A percentile compares a stretch with the other conserved stretches of the same genome.
Evolutionary conservation across 1,284 basidiomycete species (phyloP).

Genomic region (Marasmius oreades): DNA sequence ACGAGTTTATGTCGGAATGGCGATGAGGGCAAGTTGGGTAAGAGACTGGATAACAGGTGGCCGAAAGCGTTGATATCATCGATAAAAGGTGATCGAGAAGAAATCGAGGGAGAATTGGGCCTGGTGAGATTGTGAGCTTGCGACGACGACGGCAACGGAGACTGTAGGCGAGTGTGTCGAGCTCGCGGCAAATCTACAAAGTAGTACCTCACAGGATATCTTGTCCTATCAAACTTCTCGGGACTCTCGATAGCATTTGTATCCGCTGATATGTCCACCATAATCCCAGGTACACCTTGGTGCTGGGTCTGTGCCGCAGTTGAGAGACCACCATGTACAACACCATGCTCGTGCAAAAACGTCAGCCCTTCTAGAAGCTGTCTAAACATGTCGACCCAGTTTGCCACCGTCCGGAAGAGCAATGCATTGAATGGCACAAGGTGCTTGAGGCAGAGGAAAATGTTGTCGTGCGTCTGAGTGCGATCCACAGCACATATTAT

Average conservation of each 20-base stretch:
- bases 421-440: constrained; percentile 40
- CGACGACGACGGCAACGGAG: constrained; percentile 16
- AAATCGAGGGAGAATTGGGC: not conserved
- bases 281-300: constrained; percentile 23
- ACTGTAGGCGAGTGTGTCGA: not conserved
- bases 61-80: not conserved
- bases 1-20: not conserved
- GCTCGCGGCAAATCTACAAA: constrained; percentile 39
- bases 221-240: constrained; percentile 33
- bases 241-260: constrained; percentile 7
- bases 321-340: constrained; percentile 25
- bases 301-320: not conserved
- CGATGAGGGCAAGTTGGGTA: not conserved
- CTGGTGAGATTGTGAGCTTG: not conserved
- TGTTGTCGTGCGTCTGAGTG: constrained; percentile 18
- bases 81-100: not conserved
- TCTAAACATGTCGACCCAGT: constrained; percentile 47
- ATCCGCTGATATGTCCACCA: constrained; percentile 40
- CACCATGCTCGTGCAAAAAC: constrained; percentile 46
- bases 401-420: constrained; percentile 38
- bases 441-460: constrained; percentile 41
- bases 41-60: not conserved
- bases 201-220: constrained; percentile 46
- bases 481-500: constrained; percentile 40
- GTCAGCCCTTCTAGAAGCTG: constrained; percentile 49